Evolutionary conservation across 169 alveolate genomes (phyloP).

Genomic region (Cytauxzoon felis): DNA sequence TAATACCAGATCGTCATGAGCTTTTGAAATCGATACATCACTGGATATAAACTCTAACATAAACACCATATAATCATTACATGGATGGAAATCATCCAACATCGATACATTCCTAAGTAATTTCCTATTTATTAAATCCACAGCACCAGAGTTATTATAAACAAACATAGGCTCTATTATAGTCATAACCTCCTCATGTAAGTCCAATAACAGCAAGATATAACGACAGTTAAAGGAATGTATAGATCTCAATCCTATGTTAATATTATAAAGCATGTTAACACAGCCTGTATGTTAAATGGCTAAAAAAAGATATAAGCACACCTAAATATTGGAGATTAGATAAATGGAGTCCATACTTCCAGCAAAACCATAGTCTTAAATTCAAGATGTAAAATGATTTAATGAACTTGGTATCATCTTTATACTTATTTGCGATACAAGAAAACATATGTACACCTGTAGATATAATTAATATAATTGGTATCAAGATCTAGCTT

Average conservation of each 20-base stretch:
- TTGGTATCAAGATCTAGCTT: background rate
- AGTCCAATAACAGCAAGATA: background rate
- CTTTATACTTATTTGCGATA: background rate
- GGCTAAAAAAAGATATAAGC: background rate
- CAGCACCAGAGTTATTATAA: too few species aligned
- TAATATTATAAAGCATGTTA: slow-evolving; percentile 6
- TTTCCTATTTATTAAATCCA: too few species aligned
- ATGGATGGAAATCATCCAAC: too few species aligned
- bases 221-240: background rate
- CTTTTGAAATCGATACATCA: too few species aligned
- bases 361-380: slow-evolving; percentile 48
- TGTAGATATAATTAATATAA: background rate
- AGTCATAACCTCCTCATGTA: background rate
- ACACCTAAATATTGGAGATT: slow-evolving; percentile 40
- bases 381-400: slow-evolving; percentile 5
- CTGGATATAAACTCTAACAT: too few species aligned
- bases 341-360: slow-evolving; percentile 41
- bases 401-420: background rate
- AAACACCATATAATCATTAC: too few species aligned
- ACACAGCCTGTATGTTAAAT: slow-evolving; percentile 10
- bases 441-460: slow-evolving; percentile 26
- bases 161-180: background rate
- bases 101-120: too few species aligned
- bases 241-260: background rate
- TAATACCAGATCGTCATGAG: too few species aligned